Conservation (phyloP, 2,329 filamentous ascomycete genomes). For the Fonsecaea pedrosoi region DNA sequence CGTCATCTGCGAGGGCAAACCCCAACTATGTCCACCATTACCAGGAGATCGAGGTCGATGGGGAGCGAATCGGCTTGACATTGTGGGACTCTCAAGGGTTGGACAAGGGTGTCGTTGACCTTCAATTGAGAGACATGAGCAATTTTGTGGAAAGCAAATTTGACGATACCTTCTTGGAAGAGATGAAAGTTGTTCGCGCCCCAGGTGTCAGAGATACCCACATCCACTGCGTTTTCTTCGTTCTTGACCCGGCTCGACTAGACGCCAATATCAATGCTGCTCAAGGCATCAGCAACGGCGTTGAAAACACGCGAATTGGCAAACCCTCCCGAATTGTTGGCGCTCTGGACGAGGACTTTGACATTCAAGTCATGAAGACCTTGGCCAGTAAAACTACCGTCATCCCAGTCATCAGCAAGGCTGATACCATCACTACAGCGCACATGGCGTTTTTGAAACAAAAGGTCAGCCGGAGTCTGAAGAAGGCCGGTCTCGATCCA, state of each 20-base stretch:
- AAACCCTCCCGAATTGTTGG: slow-evolving; percentile 59
- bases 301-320: slow-evolving; percentile 56
- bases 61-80: slow-evolving; percentile 88
- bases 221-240: slow-evolving; percentile 91
- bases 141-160: slow-evolving; percentile 97
- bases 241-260: slow-evolving; percentile 85
- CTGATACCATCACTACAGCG: slow-evolving; percentile 91
- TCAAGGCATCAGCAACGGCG: slow-evolving; percentile 62
- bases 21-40: slow-evolving; percentile 84
- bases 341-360: slow-evolving; percentile 83
- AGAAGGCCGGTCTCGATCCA: slow-evolving; percentile 84
- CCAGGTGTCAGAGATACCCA: slow-evolving; percentile 94
- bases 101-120: slow-evolving; percentile 92
- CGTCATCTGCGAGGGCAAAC: slow-evolving; percentile 60
- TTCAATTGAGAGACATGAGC: slow-evolving; percentile 90
- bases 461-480: slow-evolving; percentile 86
- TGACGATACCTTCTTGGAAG: slow-evolving; percentile 94
- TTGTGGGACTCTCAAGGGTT: slow-evolving; percentile 96
- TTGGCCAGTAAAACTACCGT: slow-evolving; percentile 94
- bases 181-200: slow-evolving; percentile 95
- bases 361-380: slow-evolving; percentile 85
- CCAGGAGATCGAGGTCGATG: slow-evolving; percentile 91
- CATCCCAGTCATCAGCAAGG: slow-evolving; percentile 93
- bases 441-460: slow-evolving; percentile 94
- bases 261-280: slow-evolving; percentile 77